Evolutionary conservation across 2,329 filamentous ascomycete species (phyloP).

Genomic region (Emergomyces africanus): DNA sequence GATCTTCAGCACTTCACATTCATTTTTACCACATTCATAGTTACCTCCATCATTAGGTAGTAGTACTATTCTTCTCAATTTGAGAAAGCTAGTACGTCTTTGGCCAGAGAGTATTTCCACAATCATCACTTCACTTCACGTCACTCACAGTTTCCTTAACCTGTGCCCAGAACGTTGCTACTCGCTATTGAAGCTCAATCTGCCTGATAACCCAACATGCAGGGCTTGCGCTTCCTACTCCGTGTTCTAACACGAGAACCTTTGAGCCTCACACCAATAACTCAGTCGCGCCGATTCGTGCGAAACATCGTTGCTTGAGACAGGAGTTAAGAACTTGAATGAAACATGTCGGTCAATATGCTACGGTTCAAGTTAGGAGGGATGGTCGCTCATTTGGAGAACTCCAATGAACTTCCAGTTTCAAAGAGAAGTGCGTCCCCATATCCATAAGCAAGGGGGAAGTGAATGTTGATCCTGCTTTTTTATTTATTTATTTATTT

Average conservation of each 20-base stretch:
- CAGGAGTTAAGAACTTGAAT: no score
- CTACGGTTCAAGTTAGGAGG: background rate
- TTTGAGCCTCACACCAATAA: background rate
- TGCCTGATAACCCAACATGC: background rate
- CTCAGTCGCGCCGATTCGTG: background rate
- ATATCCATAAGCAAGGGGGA: background rate
- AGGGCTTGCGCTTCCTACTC: background rate
- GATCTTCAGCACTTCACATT: no score
- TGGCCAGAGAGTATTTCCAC: background rate
- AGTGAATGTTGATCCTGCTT: no score
- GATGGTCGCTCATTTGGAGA: background rate
- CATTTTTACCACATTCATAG: no score
- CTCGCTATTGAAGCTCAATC: background rate
- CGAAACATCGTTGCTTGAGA: no score
- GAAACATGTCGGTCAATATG: background rate
- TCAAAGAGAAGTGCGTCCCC: background rate
- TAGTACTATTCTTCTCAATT: no score
- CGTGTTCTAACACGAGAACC: background rate
- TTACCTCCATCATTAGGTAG: no score
- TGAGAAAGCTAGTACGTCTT: no score
- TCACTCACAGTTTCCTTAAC: background rate
- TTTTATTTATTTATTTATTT: no score
- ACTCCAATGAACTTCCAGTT: background rate
- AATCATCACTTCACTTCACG: no score
- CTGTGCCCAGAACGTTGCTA: no score